Conservation (phyloP, 768 basidiomycete species). For the Pleurotus salmoneostramineus region DNA sequence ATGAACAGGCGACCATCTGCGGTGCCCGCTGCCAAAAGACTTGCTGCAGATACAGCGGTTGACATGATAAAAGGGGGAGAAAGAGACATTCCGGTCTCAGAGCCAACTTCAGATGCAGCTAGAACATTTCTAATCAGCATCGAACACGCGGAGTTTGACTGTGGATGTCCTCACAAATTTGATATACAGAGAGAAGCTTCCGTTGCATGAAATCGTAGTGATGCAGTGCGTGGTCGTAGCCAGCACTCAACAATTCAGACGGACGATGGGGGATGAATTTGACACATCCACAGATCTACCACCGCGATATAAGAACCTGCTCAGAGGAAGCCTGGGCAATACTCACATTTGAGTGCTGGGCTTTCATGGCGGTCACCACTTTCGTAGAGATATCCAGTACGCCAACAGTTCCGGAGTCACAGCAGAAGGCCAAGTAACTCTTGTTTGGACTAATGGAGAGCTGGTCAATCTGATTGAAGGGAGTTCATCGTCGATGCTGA, state of each 20-base stretch:
- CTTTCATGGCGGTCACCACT: conserved; percentile 52
- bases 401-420: conserved; percentile 68
- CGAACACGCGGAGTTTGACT: neutral
- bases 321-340: neutral
- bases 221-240: conserved; percentile 65
- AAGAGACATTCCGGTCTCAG: conserved; percentile 48
- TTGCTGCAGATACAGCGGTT: conserved; percentile 52
- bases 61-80: conserved; percentile 76
- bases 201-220: conserved; percentile 66
- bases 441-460: conserved; percentile 55
- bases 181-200: conserved; percentile 50
- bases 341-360: conserved; percentile 59
- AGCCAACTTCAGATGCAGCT: conserved; percentile 31
- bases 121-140: conserved; percentile 4
- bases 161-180: conserved; percentile 42
- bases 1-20: conserved; percentile 75
- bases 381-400: conserved; percentile 54
- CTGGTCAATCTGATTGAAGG: conserved; percentile 39
- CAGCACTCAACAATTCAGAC: conserved; percentile 71
- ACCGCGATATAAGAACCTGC: neutral
- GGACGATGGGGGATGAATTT: conserved; percentile 71
- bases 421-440: conserved; percentile 61
- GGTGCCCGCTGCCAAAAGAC: conserved; percentile 64
- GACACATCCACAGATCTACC: conserved; percentile 66
- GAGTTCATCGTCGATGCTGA: neutral